These are phyloP conservation scores for Diplogelasinospora grovesii DNA, from an alignment of 495 filamentous ascomycete genomes.

Conservation along the genomic window DNA sequence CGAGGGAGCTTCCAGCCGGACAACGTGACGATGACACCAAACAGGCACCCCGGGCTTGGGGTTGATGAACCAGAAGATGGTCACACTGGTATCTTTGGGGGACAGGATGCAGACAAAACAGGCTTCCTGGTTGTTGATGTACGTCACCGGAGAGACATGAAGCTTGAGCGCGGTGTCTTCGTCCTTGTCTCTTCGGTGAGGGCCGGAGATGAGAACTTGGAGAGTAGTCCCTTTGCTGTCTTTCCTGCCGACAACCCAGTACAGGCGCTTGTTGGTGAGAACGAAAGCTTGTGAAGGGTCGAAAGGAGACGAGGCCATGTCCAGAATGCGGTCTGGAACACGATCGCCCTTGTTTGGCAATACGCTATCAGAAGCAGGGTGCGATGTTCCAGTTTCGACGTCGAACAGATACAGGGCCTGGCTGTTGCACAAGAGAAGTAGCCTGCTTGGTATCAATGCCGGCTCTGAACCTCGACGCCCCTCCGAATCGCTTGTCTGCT, in stretches of 20 bases:
- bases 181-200: conserved; percentile 40
- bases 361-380: conserved; percentile 6
- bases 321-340: conserved; percentile 54
- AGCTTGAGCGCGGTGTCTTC: conserved; percentile 30
- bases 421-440: conserved; percentile 18
- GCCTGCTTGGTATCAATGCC: neutral
- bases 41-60: conserved; percentile 14
- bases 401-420: conserved; percentile 17
- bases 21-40: conserved; percentile 14
- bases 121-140: conserved; percentile 12
- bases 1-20: conserved; percentile 9
- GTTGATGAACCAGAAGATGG: conserved; percentile 23
- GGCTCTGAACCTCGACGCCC: neutral
- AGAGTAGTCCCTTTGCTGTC: conserved; percentile 11
- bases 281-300: conserved; percentile 48
- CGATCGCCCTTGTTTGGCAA: conserved; percentile 20
- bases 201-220: conserved; percentile 30
- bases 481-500: neutral
- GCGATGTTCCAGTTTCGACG: conserved; percentile 1
- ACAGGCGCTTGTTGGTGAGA: conserved; percentile 41
- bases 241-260: conserved; percentile 23
- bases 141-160: conserved; percentile 20
- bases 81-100: conserved; percentile 11
- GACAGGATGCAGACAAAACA: conserved; percentile 24
- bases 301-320: conserved; percentile 40